These are phyloP conservation scores for Cytospora chrysosperma DNA, from an alignment of 2,329 filamentous ascomycete species.

Conservation along the genomic window DNA sequence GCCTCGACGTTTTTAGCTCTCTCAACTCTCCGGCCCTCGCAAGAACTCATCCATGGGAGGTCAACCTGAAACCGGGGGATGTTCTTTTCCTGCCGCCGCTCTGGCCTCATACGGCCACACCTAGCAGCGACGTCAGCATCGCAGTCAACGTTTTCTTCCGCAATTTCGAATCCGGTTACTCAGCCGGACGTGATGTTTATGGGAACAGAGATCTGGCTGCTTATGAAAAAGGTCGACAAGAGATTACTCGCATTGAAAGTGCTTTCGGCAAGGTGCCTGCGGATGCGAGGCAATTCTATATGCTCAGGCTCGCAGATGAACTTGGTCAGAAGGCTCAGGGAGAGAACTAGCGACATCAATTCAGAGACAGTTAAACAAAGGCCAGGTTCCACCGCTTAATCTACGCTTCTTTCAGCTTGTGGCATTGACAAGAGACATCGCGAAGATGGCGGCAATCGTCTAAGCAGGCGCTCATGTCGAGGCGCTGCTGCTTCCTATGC, in stretches of 20 bases:
- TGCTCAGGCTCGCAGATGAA: conserved; percentile 70
- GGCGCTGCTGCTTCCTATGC: no score
- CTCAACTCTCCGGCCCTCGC: conserved; percentile 41
- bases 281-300: conserved; percentile 72
- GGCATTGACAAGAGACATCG: not conserved
- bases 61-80: conserved; percentile 67
- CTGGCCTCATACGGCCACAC: conserved; percentile 77
- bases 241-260: conserved; percentile 65
- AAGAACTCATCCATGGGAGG: conserved; percentile 64
- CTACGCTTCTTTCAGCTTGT: not conserved
- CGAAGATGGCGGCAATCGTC: no score
- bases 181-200: conserved; percentile 78
- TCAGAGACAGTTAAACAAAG: no score
- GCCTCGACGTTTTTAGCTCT: conserved; percentile 65
- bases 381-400: not conserved
- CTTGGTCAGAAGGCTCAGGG: conserved; percentile 37
- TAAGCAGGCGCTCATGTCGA: no score
- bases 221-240: conserved; percentile 77
- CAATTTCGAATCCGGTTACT: conserved; percentile 65
- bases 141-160: conserved; percentile 91
- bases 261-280: conserved; percentile 64
- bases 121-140: conserved; percentile 60
- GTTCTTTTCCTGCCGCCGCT: conserved; percentile 78
- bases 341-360: not conserved
- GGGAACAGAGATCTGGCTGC: conserved; percentile 82